Evolutionary conservation across 1,284 basidiomycete species (phyloP).

Genomic region (Trametes sp.): DNA sequence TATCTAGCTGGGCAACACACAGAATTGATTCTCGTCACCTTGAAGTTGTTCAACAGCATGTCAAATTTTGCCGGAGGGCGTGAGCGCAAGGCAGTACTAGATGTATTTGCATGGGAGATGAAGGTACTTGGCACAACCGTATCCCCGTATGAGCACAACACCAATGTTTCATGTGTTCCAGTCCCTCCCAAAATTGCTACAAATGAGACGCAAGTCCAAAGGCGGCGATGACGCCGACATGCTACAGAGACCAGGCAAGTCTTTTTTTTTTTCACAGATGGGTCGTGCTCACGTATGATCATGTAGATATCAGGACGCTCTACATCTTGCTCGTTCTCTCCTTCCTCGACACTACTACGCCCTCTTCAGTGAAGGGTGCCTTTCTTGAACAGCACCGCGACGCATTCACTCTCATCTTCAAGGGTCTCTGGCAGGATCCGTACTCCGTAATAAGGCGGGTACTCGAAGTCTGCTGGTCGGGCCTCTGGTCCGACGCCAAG

Average conservation of each 20-base stretch:
- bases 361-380: conserved; percentile 59
- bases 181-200: conserved; percentile 70
- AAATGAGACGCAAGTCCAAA: conserved; percentile 71
- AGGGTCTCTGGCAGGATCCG: conserved; percentile 69
- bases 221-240: conserved; percentile 48
- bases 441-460: conserved; percentile 62
- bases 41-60: conserved; percentile 69
- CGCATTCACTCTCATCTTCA: conserved; percentile 69
- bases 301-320: conserved; percentile 73
- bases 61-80: conserved; percentile 68
- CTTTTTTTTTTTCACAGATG: not conserved
- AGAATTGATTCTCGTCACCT: conserved; percentile 66
- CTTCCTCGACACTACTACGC: conserved; percentile 60
- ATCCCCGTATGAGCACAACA: not conserved
- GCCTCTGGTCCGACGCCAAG: conserved; percentile 75
- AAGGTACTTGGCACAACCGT: conserved; percentile 54
- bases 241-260: conserved; percentile 63
- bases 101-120: conserved; percentile 77
- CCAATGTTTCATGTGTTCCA: conserved; percentile 36
- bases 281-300: conserved; percentile 1
- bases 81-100: conserved; percentile 66
- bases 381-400: conserved; percentile 76
- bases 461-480: conserved; percentile 72
- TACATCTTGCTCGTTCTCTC: conserved; percentile 75
- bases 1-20: conserved; percentile 66